These are phyloP conservation scores for Yamadazyma endophytica DNA, from an alignment of 805 yeast species.

Conservation along the genomic window DNA sequence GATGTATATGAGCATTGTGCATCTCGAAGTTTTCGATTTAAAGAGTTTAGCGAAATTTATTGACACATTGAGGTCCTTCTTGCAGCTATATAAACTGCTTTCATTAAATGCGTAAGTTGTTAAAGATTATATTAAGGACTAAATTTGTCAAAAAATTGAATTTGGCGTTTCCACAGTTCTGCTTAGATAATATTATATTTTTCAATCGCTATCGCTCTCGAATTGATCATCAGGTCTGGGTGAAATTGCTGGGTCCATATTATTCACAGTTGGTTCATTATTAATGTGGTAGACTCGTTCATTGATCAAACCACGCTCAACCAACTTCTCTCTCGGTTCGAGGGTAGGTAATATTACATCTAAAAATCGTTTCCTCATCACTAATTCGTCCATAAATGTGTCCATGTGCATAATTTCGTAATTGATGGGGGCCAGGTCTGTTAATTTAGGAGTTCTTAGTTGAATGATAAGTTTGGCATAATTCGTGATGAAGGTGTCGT, in stretches of 20 bases:
- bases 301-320: slow-evolving; percentile 37
- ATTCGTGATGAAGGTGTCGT: slow-evolving; percentile 61
- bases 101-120: too few species aligned
- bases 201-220: slow-evolving; percentile 38
- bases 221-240: slow-evolving; percentile 12
- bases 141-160: too few species aligned
- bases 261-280: slow-evolving; percentile 7
- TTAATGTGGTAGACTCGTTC: slow-evolving; percentile 32
- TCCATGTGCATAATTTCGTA: slow-evolving; percentile 55
- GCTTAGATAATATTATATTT: not conserved
- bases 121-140: too few species aligned
- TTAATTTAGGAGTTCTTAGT: slow-evolving; percentile 23
- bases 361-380: slow-evolving; percentile 55
- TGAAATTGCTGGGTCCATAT: slow-evolving; percentile 8
- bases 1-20: too few species aligned
- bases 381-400: slow-evolving; percentile 63
- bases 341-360: slow-evolving; percentile 74
- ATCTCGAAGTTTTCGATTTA: too few species aligned
- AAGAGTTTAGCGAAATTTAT: too few species aligned
- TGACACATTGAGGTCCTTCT: too few species aligned
- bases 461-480: slow-evolving; percentile 58
- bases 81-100: too few species aligned
- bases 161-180: too few species aligned
- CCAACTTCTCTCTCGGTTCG: slow-evolving; percentile 34
- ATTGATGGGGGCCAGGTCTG: slow-evolving; percentile 21